Evolutionary conservation across 2,329 filamentous ascomycete genomes (phyloP).

Genomic region (Ilyonectria destructans): DNA sequence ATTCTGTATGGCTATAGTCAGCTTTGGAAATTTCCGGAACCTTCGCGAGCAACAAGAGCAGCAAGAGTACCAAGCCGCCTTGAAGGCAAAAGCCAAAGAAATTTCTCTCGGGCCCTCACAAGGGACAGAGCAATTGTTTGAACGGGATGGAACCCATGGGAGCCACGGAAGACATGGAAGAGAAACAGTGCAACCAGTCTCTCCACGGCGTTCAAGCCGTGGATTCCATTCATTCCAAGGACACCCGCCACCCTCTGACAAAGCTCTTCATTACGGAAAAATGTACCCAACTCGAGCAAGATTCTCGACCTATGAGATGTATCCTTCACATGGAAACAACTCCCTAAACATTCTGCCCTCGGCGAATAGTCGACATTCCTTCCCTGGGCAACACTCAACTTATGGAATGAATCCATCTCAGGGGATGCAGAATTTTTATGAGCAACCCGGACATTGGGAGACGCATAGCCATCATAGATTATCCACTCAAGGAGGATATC

Average conservation of each 20-base stretch:
- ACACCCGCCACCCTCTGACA: neutral
- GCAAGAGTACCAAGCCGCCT: neutral
- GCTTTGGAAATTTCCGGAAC: neutral
- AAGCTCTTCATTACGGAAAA: neutral
- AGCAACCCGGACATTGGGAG: neutral
- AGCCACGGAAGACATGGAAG: neutral
- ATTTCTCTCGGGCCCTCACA: neutral
- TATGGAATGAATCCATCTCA: neutral
- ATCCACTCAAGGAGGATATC: neutral
- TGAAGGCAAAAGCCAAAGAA: neutral
- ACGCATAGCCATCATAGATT: neutral
- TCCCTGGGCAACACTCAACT: neutral
- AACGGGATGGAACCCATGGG: neutral
- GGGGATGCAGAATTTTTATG: neutral
- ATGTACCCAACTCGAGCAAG: neutral
- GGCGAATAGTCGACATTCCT: neutral
- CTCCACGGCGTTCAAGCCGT: neutral
- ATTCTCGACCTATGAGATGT: neutral
- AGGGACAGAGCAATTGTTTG: neutral
- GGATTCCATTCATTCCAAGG: neutral
- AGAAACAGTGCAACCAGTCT: neutral
- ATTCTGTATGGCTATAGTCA: neutral
- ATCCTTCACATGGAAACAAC: neutral
- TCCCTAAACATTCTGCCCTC: neutral
- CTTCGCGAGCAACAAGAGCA: neutral